Evolutionary conservation across 192 early-diverging fungal genomes (phyloP).

Genomic region (Backusella morwellensis): DNA sequence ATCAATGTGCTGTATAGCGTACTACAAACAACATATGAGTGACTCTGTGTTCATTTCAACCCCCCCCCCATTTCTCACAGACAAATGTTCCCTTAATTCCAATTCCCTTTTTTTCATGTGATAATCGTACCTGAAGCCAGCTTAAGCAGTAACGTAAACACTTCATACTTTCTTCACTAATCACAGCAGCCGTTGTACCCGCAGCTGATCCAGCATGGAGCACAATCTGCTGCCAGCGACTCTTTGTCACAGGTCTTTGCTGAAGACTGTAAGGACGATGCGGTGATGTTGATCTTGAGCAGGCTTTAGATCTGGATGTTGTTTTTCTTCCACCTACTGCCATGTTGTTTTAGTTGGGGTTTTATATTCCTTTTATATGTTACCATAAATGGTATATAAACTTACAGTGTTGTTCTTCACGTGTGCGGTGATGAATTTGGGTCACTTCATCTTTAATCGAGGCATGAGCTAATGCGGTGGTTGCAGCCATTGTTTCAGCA

Average conservation of each 20-base stretch:
- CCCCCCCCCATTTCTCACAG: neutral
- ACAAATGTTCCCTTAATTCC: neutral
- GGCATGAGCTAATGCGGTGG: slow-evolving; percentile 37
- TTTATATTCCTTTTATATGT: neutral
- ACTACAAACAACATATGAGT: slow-evolving; percentile 37
- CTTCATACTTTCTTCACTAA: slow-evolving; percentile 85
- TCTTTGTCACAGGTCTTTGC: slow-evolving; percentile 19
- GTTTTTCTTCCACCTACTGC: slow-evolving; percentile 7
- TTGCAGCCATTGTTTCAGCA: slow-evolving; percentile 16
- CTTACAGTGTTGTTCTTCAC: slow-evolving; percentile 11
- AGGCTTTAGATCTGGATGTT: slow-evolving; percentile 14
- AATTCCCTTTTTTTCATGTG: neutral
- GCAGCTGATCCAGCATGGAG: slow-evolving; percentile 56
- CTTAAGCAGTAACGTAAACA: slow-evolving; percentile 85
- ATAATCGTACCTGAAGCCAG: slow-evolving; percentile 64
- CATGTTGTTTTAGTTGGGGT: neutral
- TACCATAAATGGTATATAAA: neutral
- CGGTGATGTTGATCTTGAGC: slow-evolving; percentile 35
- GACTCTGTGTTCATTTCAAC: neutral
- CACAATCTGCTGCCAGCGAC: slow-evolving; percentile 60
- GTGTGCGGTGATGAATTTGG: neutral
- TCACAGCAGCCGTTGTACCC: slow-evolving; percentile 68
- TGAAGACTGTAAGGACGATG: slow-evolving; percentile 33
- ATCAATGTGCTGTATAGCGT: slow-evolving; percentile 71
- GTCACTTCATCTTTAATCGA: slow-evolving; percentile 19